These are phyloP conservation scores for Pleurotus platypus DNA, from an alignment of 768 basidiomycete genomes.

Conservation along the genomic window DNA sequence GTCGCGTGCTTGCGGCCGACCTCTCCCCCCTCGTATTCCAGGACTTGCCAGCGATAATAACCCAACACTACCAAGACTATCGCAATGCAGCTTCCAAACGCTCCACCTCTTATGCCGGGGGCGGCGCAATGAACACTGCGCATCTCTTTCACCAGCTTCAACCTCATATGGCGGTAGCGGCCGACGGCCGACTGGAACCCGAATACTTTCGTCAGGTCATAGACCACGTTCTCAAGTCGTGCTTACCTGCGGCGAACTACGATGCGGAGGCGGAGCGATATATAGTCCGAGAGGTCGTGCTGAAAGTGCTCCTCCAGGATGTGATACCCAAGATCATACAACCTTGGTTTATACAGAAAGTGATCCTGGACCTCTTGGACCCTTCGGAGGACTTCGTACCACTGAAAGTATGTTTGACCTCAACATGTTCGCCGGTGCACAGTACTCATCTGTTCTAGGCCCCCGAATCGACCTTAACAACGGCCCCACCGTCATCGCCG, in stretches of 20 bases:
- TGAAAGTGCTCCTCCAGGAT: conserved; percentile 71
- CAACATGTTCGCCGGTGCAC: neutral
- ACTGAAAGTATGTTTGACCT: conserved; percentile 21
- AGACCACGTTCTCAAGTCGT: conserved; percentile 69
- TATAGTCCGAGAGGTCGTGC: conserved; percentile 80
- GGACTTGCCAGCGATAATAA: conserved; percentile 62
- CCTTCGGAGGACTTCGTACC: conserved; percentile 27
- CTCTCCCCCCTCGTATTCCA: conserved; percentile 57
- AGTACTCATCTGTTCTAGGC: conserved; percentile 7
- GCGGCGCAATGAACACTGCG: conserved; percentile 58
- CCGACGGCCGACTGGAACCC: conserved; percentile 63
- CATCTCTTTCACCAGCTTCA: conserved; percentile 79
- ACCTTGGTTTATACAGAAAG: conserved; percentile 86
- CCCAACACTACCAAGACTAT: conserved; percentile 79
- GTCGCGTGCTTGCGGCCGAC: conserved; percentile 50
- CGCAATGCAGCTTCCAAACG: conserved; percentile 61
- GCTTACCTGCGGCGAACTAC: conserved; percentile 78
- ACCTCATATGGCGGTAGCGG: conserved; percentile 75
- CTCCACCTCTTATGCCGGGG: conserved; percentile 66
- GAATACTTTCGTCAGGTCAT: conserved; percentile 79
- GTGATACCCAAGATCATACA: conserved; percentile 70
- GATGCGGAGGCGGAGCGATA: conserved; percentile 74
- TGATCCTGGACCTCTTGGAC: conserved; percentile 64
- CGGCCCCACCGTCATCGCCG: conserved; percentile 28
- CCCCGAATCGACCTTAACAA: conserved; percentile 21